A percentile compares a stretch with the other conserved stretches of the same genome.
phyloP scores from a whole-genome alignment of 371 early-diverging fungal genomes.

The Mucor mucedo region DNA sequence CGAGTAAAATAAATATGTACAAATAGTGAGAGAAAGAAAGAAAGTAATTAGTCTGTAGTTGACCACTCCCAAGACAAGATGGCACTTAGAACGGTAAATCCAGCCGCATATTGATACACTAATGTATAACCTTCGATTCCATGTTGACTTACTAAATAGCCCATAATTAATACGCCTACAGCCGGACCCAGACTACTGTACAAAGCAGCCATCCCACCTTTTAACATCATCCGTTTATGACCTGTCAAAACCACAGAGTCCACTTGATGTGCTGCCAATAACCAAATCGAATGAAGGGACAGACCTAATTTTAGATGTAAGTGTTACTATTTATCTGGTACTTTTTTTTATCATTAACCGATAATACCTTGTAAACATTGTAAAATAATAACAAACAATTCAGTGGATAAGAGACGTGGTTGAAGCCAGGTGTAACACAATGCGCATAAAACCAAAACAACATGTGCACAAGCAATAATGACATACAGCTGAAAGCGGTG shows the following conservation, averaged over 20 bases:
- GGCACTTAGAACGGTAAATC: slow-evolving; percentile 31
- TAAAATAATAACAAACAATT: slow-evolving; percentile 24
- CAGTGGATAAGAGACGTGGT: slow-evolving; percentile 16
- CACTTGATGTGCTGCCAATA: slow-evolving; percentile 31
- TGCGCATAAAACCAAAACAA: slow-evolving; percentile 26
- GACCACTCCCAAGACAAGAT: slow-evolving; percentile 44
- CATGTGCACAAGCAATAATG: slow-evolving; percentile 20
- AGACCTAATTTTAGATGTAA: slow-evolving; percentile 9
- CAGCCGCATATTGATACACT: slow-evolving; percentile 34
- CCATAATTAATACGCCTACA: slow-evolving; percentile 32
- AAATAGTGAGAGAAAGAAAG: too few species aligned
- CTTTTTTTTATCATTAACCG: not conserved
- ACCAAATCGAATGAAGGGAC: slow-evolving; percentile 40
- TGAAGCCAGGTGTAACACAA: slow-evolving; percentile 33
- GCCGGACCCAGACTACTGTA: slow-evolving; percentile 42
- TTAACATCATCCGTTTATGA: slow-evolving; percentile 32
- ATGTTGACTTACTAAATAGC: slow-evolving; percentile 23
- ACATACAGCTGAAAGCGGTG: slow-evolving; percentile 10
- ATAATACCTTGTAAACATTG: slow-evolving; percentile 36
- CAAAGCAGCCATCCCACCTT: slow-evolving; percentile 34
- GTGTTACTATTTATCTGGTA: not conserved
- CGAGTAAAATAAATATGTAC: too few species aligned
- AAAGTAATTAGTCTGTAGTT: slow-evolving; percentile 6
- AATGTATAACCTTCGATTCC: slow-evolving; percentile 20
- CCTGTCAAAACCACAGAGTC: slow-evolving; percentile 35